Percentiles rank a stretch among this genome's conserved stretches.
phyloP scores from a whole-genome alignment of 2,329 filamentous ascomycete species.

The Ramichloridium luteum region DNA sequence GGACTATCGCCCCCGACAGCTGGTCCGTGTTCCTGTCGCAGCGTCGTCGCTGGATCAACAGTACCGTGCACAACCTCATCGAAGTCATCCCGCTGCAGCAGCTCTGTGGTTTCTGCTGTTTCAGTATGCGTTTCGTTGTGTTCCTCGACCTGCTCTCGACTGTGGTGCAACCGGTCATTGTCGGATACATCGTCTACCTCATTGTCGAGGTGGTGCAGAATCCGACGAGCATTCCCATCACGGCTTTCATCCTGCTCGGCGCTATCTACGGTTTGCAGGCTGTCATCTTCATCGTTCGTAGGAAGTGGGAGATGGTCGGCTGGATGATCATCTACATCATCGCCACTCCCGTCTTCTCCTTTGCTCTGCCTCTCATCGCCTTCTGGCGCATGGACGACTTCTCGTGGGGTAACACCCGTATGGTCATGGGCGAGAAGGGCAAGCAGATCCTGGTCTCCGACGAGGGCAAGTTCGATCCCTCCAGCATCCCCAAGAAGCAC shows the following conservation, averaged over 20 bases:
- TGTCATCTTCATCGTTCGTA: conserved; percentile 88
- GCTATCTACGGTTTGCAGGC: conserved; percentile 97
- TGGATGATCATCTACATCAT: conserved; percentile 97
- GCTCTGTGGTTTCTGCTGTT: conserved; percentile 98
- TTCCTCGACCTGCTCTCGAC: conserved; percentile 90
- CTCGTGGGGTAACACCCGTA: conserved; percentile 96
- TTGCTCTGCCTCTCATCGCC: conserved; percentile 78
- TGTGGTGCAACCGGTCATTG: conserved; percentile 77
- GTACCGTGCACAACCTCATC: conserved; percentile 92
- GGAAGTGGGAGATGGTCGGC: conserved; percentile 99
- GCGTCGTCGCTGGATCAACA: conserved; percentile 99
- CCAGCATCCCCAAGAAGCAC: conserved; percentile 88
- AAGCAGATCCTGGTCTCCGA: conserved; percentile 88
- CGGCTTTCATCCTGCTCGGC: conserved; percentile 77
- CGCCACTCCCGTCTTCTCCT: conserved; percentile 83
- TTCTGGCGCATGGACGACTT: conserved; percentile 99
- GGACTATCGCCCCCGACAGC: conserved; percentile 92
- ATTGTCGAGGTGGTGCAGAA: conserved; percentile 59
- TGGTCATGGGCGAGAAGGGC: conserved; percentile 87
- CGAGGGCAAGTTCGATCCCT: conserved; percentile 94
- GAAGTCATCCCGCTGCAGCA: conserved; percentile 88
- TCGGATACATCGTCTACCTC: conserved; percentile 82
- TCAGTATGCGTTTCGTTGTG: conserved; percentile 97
- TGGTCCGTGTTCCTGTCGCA: conserved; percentile 94
- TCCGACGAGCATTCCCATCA: conserved; percentile 55